Base-by-base conservation (phyloP, 257 asterid genomes). In the Primulina eburnea region DNA sequence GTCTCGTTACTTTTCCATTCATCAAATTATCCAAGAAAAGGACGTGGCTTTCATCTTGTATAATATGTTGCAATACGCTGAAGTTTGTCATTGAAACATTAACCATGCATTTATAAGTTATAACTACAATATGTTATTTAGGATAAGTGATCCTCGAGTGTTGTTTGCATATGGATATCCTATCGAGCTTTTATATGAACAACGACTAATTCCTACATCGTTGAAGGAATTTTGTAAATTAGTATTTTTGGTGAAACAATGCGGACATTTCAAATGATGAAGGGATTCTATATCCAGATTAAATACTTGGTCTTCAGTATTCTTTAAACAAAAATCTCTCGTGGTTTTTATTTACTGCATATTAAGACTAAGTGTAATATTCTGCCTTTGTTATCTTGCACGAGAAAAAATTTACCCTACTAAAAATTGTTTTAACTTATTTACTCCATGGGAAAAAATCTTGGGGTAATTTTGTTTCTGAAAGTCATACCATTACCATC, bases 401-500 rank as follows among this genome's bases (percentile, higher is more conserved):
- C 47, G 7, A 9, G 47, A 2, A 37, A 37, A 37, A 37, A 0
- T 37, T 37, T 37, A 37, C 14, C 11, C 47, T 37, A 12, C 47
- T 37, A 8, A 37, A 9, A 8, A 8, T 37, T 37, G 0, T 37
- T 37, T 29, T 17, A 12, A 11, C 21, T 47, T 71, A 43, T 47
- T 70, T 71, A 29, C 50, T 38, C 4, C 20, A 24, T 35, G 12
- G 10, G 47, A 62, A 52, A 5, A 61, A 40, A 60, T 20, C 28
- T 60, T 26, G n/a, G 60, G 2, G 8, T 30, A 58, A n/a, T 24
- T 30, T 24, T 20, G 8, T 64, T 62, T 50, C 24, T 61, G 58
- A 21, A 43, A 43, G 64, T 14, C 3, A 34, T 34, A 33, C 73
- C 60, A 30, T 67, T 34, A 33, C 73, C 60, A 30, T 67, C 55